Conservation (phyloP, 805 yeast species). For the Candida qinlingensis region DNA sequence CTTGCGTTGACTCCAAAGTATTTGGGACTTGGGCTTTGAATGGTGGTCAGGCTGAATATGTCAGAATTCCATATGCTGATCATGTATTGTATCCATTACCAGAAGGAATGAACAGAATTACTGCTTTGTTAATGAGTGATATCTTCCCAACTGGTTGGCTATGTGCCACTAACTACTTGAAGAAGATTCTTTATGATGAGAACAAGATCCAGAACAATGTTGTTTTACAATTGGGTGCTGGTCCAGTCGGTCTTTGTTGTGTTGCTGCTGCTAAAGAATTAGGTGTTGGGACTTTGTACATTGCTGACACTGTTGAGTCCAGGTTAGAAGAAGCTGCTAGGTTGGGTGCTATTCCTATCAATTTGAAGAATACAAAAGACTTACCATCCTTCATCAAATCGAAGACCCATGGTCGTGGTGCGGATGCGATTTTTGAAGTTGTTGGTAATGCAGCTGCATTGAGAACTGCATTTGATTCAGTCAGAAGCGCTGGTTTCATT, state of each 20-base stretch:
- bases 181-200: constrained; percentile 30
- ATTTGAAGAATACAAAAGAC: constrained; percentile 36
- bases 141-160: constrained; percentile 60
- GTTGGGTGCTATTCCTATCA: constrained; percentile 45
- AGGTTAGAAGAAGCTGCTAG: constrained; percentile 56
- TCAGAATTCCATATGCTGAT: constrained; percentile 53
- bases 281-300: constrained; percentile 62
- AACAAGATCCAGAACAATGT: constrained; percentile 31
- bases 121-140: constrained; percentile 55
- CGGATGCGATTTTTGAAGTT: constrained; percentile 56
- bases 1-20: constrained; percentile 48
- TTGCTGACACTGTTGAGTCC: constrained; percentile 60
- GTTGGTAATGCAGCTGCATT: constrained; percentile 53
- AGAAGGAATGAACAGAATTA: constrained; percentile 32
- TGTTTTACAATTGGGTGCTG: constrained; percentile 52
- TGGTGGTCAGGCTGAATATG: constrained; percentile 62
- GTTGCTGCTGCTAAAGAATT: constrained; percentile 65
- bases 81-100: constrained; percentile 44
- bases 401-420: constrained; percentile 41
- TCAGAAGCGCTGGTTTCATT: constrained; percentile 53
- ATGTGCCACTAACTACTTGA: constrained; percentile 47
- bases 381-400: constrained; percentile 28
- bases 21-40: constrained; percentile 53
- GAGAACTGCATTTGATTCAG: constrained; percentile 44
- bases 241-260: constrained; percentile 71